Percentiles rank a stretch among this genome's conserved stretches.
Evolutionary conservation across 345 rosid genomes (phyloP).

Genomic region (Eucalyptus guilfoylei): DNA sequence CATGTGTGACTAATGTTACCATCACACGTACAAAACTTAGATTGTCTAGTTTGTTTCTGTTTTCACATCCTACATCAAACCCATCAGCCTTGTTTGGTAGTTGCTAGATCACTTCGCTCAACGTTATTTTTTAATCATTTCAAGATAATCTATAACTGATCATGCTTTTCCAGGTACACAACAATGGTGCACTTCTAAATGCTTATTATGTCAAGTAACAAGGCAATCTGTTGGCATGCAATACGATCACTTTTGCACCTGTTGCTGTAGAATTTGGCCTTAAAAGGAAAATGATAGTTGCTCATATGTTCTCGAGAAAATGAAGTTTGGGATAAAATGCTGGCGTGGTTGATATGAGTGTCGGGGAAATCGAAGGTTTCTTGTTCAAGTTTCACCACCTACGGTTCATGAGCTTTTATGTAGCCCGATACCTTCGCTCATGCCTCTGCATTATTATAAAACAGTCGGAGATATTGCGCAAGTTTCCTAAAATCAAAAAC

Average conservation of each 20-base stretch:
- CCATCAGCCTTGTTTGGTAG: not conserved
- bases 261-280: not conserved
- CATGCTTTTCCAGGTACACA: not conserved
- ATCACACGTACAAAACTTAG: not conserved
- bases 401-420: not conserved
- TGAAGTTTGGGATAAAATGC: not conserved
- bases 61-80: not conserved
- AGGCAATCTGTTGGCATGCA: not conserved
- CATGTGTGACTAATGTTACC: not conserved
- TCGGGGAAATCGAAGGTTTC: no score
- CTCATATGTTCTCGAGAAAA: not conserved
- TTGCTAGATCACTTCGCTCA: not conserved
- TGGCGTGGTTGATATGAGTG: rapidly evolving
- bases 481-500: not conserved
- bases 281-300: not conserved
- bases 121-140: not conserved
- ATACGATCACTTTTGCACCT: not conserved
- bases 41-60: not conserved
- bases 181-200: not conserved
- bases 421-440: no score
- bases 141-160: not conserved
- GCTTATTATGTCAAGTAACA: not conserved
- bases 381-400: not conserved
- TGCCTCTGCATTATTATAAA: not conserved
- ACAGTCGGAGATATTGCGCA: not conserved